phyloP scores from a whole-genome alignment of 768 basidiomycete genomes.

The Xerocomus spinulosus region DNA sequence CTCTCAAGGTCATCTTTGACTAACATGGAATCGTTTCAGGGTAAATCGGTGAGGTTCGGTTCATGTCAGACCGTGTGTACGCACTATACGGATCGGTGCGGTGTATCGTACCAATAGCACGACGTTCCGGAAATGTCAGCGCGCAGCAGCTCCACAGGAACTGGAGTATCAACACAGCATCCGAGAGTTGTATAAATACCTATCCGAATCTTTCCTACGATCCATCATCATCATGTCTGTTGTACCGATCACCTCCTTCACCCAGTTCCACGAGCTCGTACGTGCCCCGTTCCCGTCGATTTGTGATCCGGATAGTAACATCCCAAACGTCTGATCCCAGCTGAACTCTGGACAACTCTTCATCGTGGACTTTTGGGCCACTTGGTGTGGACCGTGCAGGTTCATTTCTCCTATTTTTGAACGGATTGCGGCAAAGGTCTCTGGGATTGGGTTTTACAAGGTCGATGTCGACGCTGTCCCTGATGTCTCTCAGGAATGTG shows the following conservation, averaged over 20 bases:
- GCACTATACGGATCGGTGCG: no score
- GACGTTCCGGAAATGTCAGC: no score
- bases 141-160: no score
- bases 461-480: slow-evolving; percentile 59
- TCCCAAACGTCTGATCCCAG: not conserved
- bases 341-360: not conserved
- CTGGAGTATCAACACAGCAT: no score
- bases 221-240: slow-evolving; percentile 6
- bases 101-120: no score
- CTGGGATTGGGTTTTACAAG: slow-evolving; percentile 57
- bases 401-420: slow-evolving; percentile 15
- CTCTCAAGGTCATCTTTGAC: no score
- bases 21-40: no score
- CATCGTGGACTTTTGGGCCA: slow-evolving; percentile 21
- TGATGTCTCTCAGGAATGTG: slow-evolving; percentile 47
- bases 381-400: slow-evolving; percentile 20
- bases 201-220: not conserved
- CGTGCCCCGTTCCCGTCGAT: not conserved
- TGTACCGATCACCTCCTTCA: not conserved
- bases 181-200: no score
- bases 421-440: not conserved
- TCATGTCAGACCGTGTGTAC: no score
- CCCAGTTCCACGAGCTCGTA: slow-evolving; percentile 7
- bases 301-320: not conserved
- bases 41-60: no score